These are phyloP conservation scores for Vicia sativa DNA, from an alignment of 306 rosid species.

Conservation along the genomic window DNA sequence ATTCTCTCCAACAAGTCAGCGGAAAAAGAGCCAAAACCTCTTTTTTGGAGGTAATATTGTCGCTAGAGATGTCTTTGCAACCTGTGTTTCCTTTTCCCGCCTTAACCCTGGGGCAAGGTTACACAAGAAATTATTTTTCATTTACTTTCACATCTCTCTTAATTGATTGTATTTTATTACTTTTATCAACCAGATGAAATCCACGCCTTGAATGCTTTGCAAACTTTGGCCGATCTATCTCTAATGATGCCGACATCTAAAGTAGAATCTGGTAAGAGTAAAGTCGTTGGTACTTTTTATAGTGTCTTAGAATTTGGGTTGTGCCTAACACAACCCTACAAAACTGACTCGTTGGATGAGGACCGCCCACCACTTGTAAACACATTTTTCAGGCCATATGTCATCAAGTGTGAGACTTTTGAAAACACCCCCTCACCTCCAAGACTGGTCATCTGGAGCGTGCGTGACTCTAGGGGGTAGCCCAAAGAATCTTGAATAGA, in stretches of 20 bases:
- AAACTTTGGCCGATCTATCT: conserved; percentile 83
- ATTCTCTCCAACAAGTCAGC: conserved; percentile 53
- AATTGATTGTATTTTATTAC: conserved; percentile 27
- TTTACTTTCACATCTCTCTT: conserved; percentile 26
- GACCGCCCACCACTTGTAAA: neutral
- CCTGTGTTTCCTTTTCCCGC: conserved; percentile 27
- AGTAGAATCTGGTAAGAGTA: conserved; percentile 67
- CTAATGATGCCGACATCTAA: conserved; percentile 69
- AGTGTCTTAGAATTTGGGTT: neutral
- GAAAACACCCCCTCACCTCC: neutral
- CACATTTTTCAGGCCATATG: neutral
- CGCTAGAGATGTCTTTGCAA: conserved; percentile 22
- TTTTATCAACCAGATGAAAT: conserved; percentile 57
- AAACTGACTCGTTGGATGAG: neutral
- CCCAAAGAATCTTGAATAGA: neutral
- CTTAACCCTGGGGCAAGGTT: conserved; percentile 4
- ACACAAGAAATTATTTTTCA: neutral
- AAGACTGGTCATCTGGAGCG: neutral
- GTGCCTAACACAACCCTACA: conserved; percentile 1
- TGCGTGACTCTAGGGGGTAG: neutral
- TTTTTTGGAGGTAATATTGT: conserved; percentile 68
- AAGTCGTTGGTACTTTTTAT: conserved; percentile 20
- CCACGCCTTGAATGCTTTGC: conserved; percentile 75
- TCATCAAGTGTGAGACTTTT: neutral
- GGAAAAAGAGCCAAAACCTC: conserved; percentile 64